Base-by-base conservation (phyloP, 139 green algal species). In the Chlamydomonas incerta region DNA sequence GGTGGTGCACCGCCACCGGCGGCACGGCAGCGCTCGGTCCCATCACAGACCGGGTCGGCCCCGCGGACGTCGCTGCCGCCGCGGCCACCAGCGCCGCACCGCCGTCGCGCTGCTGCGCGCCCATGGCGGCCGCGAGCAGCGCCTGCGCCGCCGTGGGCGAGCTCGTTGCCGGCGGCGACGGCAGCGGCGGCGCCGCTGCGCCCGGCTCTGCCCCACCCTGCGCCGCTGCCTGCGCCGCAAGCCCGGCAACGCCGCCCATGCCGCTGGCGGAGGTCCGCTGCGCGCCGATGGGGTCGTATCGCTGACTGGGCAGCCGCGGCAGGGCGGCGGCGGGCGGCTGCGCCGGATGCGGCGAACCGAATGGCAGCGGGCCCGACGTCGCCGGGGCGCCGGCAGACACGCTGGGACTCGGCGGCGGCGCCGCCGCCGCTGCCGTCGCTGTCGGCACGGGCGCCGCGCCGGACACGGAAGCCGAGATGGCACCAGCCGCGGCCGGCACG, bases 121-220 rank as follows among this genome's bases (percentile, higher is more conserved):
- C 47, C 65, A 85, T 85, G 4, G 79, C 79, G 14, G 67, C 79
- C 10, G 79, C 79, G 9, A 85, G 79, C 29, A 85, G 66, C 34
- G 31, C 65, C 31, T 72, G 46, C 63, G 62, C 28, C 29, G 77
- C 24, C 0, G 31, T 23, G n/a, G 73, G 18, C 15, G 50, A 80
- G 57, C 41, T 24, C 52, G 34, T 33, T 15, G 74, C 58, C 58
- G 58, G 52, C 74, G 11, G 17, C 74, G 55, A 31, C 74, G 11
- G 17, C 74, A 31, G 18, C 9, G 24, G 50, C 72, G 50, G 47
- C 57, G 46, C n/a, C 31, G 4, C 73, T 20, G 31, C 20, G 9
- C 15, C 52, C 33, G n/a, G 73, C 33, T 11, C n/a, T 0, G 35
- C n/a, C 23, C 11, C 20, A 24, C 47, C 10, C 18, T 10, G 34